phyloP scores from a whole-genome alignment of 2,329 filamentous ascomycete genomes.

The Nothomitra cinnamomea region DNA sequence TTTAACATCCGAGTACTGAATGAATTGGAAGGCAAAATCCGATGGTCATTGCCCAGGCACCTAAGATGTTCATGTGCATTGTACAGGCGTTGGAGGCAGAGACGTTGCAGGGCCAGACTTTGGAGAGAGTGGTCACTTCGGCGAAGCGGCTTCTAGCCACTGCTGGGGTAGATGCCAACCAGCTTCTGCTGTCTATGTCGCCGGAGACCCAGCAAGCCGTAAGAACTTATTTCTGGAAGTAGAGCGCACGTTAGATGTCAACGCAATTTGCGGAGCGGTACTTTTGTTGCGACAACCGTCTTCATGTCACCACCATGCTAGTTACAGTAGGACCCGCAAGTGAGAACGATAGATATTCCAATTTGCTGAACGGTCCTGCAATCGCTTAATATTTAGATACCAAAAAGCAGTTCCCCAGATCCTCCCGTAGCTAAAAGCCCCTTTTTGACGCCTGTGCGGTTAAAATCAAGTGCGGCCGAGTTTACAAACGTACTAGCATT shows the following conservation, averaged over 20 bases:
- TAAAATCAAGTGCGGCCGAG: neutral
- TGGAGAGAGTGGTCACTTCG: slow-evolving; percentile 55
- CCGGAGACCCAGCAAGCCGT: slow-evolving; percentile 69
- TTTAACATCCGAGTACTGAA: slow-evolving; percentile 9
- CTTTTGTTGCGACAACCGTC: neutral
- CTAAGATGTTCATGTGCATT: slow-evolving; percentile 70
- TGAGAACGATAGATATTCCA: neutral
- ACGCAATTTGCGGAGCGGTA: neutral
- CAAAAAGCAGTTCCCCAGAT: neutral
- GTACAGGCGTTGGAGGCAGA: slow-evolving; percentile 82
- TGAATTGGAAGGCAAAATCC: slow-evolving; percentile 62
- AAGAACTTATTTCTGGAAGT: slow-evolving; percentile 47
- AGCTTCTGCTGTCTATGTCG: slow-evolving; percentile 57
- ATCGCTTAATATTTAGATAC: neutral
- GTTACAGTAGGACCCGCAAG: neutral
- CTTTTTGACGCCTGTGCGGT: no score
- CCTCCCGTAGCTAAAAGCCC: no score
- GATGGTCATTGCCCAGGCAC: slow-evolving; percentile 57
- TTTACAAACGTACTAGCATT: neutral
- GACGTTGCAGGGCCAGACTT: slow-evolving; percentile 72
- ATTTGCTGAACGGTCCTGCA: neutral
- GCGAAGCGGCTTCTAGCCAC: slow-evolving; percentile 62
- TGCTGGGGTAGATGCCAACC: slow-evolving; percentile 58
- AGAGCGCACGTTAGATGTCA: neutral
- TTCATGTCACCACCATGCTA: neutral